phyloP scores from a whole-genome alignment of 78 protist genomes.

The Pigoraptor vietnamica region DNA sequence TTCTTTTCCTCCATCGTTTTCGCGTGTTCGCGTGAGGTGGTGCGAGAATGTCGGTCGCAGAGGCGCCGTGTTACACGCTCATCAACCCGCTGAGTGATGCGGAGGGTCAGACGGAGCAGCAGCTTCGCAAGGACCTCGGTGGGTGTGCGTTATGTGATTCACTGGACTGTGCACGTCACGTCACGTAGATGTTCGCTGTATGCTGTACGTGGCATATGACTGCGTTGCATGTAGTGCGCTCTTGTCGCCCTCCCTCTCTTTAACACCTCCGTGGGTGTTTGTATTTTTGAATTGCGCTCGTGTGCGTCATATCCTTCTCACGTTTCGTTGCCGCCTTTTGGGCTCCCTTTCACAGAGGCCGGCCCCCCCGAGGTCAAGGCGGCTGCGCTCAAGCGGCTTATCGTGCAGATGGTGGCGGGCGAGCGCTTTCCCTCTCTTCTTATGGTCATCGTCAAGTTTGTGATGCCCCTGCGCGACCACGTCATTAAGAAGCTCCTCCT shows the following conservation, averaged over 20 bases:
- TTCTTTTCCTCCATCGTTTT: too few species aligned
- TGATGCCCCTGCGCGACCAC: slow-evolving; percentile 77
- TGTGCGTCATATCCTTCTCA: too few species aligned
- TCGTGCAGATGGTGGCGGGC: slow-evolving; percentile 9
- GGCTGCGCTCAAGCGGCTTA: background rate
- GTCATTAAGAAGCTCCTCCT: slow-evolving; percentile 85
- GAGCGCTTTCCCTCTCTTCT: slow-evolving; percentile 21
- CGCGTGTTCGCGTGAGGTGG: too few species aligned
- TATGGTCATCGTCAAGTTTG: slow-evolving; percentile 67
- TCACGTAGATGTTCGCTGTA: background rate
- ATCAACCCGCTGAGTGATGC: background rate
- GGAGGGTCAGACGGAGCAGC: background rate
- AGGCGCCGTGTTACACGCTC: slow-evolving; percentile 26
- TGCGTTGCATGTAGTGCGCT: background rate
- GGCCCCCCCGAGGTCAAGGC: background rate
- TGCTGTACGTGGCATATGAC: too few species aligned
- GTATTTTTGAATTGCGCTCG: too few species aligned
- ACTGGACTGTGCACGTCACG: background rate
- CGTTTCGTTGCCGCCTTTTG: too few species aligned
- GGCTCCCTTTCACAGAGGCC: too few species aligned
- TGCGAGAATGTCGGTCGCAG: background rate
- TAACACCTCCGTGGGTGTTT: too few species aligned
- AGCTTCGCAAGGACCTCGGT: slow-evolving; percentile 7
- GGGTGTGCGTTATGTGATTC: background rate
- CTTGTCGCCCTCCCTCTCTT: background rate